Conservation (phyloP, 345 rosid genomes). For the Rubroshorea leprosula region DNA sequence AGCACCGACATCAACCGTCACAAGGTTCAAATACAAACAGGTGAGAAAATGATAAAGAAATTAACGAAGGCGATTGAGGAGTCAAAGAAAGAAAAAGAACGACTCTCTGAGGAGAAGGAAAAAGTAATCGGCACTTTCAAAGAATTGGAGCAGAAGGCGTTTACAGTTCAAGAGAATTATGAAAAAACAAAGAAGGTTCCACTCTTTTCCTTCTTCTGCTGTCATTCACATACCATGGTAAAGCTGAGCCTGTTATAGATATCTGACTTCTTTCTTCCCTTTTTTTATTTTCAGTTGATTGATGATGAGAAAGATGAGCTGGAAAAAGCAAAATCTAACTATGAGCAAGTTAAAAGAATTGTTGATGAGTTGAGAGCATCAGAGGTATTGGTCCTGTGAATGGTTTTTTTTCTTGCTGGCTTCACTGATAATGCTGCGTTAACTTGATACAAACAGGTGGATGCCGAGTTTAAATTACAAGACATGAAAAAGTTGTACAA, state of each 20-base stretch:
- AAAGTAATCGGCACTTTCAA: constrained; percentile 56
- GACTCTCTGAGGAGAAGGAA: constrained; percentile 58
- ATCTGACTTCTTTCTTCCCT: constrained; percentile 8
- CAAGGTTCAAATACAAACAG: constrained; percentile 86
- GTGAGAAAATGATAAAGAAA: constrained; percentile 82
- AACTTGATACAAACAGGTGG: constrained; percentile 50
- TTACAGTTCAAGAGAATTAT: constrained; percentile 76
- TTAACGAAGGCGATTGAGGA: constrained; percentile 83
- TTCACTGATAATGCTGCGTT: not conserved
- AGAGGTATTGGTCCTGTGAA: constrained; percentile 46
- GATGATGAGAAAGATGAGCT: constrained; percentile 74
- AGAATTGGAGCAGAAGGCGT: constrained; percentile 76
- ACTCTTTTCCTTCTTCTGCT: constrained; percentile 8
- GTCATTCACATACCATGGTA: not conserved
- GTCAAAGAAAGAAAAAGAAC: constrained; percentile 67
- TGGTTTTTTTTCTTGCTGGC: constrained; percentile 6
- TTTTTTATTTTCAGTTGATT: constrained; percentile 40
- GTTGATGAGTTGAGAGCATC: constrained; percentile 84
- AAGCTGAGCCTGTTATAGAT: constrained; percentile 10
- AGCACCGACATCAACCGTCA: constrained; percentile 82
- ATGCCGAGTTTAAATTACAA: constrained; percentile 69
- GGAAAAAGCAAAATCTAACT: constrained; percentile 54
- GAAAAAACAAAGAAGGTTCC: constrained; percentile 68
- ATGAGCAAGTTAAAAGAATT: constrained; percentile 59
- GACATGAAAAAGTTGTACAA: constrained; percentile 66